phyloP scores from a whole-genome alignment of 192 early-diverging fungal genomes.

The Coemansia sp. region DNA sequence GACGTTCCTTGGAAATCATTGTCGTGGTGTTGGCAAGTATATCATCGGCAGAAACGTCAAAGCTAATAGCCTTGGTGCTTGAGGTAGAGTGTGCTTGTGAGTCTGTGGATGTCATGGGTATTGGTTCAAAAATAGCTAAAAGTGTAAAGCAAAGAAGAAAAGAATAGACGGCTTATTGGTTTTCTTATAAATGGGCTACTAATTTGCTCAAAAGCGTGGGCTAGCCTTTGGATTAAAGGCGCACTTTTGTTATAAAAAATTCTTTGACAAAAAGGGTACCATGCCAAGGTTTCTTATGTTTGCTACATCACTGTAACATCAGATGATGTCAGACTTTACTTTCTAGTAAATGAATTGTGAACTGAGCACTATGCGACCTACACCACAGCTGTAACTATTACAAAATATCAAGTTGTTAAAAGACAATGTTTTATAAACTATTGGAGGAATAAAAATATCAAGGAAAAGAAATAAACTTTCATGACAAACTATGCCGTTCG shows the following conservation, averaged over 20 bases:
- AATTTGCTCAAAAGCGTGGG: not conserved
- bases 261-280: not conserved
- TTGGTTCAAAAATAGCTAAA: not conserved
- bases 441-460: too few relatives aligned
- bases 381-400: too few relatives aligned
- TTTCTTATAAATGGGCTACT: not conserved
- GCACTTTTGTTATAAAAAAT: not conserved
- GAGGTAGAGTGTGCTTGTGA: not conserved
- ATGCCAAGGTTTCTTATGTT: not conserved
- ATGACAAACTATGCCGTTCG: not conserved
- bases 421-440: too few relatives aligned
- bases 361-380: too few relatives aligned
- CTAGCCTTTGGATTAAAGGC: not conserved
- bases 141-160: not conserved
- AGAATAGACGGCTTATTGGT: not conserved
- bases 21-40: slow-evolving; percentile 1
- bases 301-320: not conserved
- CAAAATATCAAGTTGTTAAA: too few relatives aligned
- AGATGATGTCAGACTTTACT: not conserved
- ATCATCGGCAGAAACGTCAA: not conserved
- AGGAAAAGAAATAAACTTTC: not conserved
- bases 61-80: not conserved
- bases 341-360: too few relatives aligned
- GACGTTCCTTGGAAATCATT: not conserved
- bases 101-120: not conserved